phyloP scores from a whole-genome alignment of 2,329 filamentous ascomycete genomes.

The Penicillium sp. region DNA sequence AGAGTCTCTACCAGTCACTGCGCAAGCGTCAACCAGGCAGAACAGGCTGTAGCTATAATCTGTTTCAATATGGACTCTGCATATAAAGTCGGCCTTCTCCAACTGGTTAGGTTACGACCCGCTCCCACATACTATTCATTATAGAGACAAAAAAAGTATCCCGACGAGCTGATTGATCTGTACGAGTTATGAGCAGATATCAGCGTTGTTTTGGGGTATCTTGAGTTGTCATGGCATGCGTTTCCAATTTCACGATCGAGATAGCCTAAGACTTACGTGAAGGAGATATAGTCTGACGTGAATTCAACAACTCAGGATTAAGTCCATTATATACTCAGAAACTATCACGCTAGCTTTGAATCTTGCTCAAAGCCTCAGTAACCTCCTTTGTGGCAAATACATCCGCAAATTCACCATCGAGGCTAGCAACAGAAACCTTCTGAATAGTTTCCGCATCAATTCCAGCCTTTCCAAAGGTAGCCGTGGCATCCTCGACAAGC shows the following conservation, averaged over 20 bases:
- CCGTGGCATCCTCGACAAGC: conserved; percentile 48
- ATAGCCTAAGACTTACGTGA: not conserved
- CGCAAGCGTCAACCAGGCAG: not conserved
- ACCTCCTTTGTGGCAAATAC: conserved; percentile 41
- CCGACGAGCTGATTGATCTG: not conserved
- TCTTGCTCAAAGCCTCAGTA: conserved; percentile 24
- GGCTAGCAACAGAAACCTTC: conserved; percentile 44
- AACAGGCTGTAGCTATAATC: not conserved
- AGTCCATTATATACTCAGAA: not conserved
- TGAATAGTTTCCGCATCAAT: conserved; percentile 50
- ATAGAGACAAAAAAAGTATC: not conserved
- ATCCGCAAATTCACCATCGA: conserved; percentile 48
- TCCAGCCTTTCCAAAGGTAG: conserved; percentile 44
- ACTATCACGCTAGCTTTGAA: conserved; percentile 1
- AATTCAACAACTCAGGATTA: not conserved
- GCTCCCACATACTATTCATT: not conserved
- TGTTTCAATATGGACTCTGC: not conserved
- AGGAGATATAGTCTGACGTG: not conserved
- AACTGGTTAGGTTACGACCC: not conserved
- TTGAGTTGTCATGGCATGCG: not conserved
- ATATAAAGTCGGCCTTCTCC: not conserved
- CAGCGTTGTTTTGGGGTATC: not conserved
- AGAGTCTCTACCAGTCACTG: not conserved
- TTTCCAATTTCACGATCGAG: not conserved
- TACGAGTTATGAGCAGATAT: not conserved